phyloP scores from a whole-genome alignment of 129 eudicot species.

The Lonicera japonica region DNA sequence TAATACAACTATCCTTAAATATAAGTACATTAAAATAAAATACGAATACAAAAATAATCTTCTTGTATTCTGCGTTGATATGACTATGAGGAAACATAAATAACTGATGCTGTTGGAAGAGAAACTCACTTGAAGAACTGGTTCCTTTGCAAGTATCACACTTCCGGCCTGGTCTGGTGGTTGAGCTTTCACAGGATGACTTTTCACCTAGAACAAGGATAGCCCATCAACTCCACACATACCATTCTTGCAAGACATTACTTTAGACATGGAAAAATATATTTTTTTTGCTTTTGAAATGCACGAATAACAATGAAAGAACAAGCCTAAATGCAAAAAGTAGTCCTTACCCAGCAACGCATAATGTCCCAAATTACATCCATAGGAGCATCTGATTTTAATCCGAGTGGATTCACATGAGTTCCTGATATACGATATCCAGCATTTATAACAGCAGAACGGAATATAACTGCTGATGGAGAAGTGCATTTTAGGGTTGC shows the following conservation, averaged over 20 bases:
- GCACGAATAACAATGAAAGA: not conserved
- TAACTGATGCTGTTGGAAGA: not conserved
- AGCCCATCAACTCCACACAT: not conserved
- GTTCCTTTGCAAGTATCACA: conserved; percentile 84
- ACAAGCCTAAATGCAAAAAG: too few species aligned
- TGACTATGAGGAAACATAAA: not conserved
- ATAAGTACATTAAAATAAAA: too few species aligned
- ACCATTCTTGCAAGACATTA: too few species aligned
- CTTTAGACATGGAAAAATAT: too few species aligned
- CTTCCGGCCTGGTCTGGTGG: conserved; percentile 82
- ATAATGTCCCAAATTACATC: conserved; percentile 94
- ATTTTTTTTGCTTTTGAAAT: not conserved
- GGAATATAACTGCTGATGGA: conserved; percentile 84
- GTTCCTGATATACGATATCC: conserved; percentile 97
- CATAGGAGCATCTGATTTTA: conserved; percentile 99
- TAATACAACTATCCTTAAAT: too few species aligned
- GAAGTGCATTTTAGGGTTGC: conserved; percentile 93
- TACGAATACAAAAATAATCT: too few species aligned
- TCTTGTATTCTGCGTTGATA: too few species aligned
- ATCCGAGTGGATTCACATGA: conserved; percentile 85
- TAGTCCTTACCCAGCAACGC: conserved; percentile 93
- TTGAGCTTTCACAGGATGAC: conserved; percentile 91
- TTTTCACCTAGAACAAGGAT: conserved; percentile 48
- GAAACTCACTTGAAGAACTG: conserved; percentile 61
- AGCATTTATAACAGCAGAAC: conserved; percentile 98